These are phyloP conservation scores for Saccharomycopsis synnaedendra DNA, from an alignment of 805 yeast genomes.

Conservation along the genomic window DNA sequence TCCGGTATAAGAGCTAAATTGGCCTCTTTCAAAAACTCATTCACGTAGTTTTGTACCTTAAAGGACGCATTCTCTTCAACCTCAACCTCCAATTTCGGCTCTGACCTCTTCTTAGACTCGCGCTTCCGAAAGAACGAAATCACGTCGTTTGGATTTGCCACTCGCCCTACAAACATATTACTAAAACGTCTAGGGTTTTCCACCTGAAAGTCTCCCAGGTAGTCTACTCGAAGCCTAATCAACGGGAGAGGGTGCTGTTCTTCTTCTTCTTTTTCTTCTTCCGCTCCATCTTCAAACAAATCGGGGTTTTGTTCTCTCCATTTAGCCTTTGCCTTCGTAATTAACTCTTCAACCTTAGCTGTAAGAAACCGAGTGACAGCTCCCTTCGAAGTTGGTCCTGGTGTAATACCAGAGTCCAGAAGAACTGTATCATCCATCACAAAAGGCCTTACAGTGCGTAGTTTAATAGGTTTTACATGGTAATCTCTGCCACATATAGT, in stretches of 20 bases:
- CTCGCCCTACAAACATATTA: conserved; percentile 78
- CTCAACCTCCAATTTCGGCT: conserved; percentile 14
- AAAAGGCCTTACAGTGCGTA: conserved; percentile 76
- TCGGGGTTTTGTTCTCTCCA: conserved; percentile 31
- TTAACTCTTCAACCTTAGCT: conserved; percentile 54
- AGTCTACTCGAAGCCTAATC: conserved; percentile 74
- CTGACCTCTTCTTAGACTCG: conserved; percentile 19
- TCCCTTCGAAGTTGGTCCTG: conserved; percentile 48
- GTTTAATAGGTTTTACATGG: conserved; percentile 44
- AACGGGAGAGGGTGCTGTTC: conserved; percentile 64
- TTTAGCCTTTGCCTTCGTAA: conserved; percentile 42
- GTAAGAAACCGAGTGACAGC: conserved; percentile 51
- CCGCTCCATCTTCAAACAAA: conserved; percentile 20
- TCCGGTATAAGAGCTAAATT: conserved; percentile 64
- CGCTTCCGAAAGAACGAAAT: conserved; percentile 54
- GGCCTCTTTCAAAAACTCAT: conserved; percentile 48
- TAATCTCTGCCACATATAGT: conserved; percentile 49
- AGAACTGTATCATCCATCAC: conserved; percentile 56
- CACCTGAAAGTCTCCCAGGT: conserved; percentile 82
- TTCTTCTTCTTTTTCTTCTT: conserved; percentile 1
- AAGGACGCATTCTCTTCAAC: conserved; percentile 28
- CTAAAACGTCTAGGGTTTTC: conserved; percentile 87
- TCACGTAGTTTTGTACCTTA: conserved; percentile 52
- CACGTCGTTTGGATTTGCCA: conserved; percentile 86
- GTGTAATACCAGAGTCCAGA: conserved; percentile 40